Conservation (phyloP, 208 protist species). For the Acanthamoeba healyi region DNA sequence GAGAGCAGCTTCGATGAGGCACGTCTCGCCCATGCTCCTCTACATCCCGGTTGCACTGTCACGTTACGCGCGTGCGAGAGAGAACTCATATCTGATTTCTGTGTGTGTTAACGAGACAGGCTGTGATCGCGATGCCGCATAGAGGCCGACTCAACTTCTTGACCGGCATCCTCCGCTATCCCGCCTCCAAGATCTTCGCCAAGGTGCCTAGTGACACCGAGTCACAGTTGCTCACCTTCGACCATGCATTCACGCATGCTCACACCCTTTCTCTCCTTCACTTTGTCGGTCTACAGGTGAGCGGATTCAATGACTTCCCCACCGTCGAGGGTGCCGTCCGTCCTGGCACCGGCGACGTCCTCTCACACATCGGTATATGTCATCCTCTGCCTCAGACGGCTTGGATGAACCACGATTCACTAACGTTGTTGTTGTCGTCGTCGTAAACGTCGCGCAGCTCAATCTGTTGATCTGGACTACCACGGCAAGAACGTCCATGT, state of each 20-base stretch:
- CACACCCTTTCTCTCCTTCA: no score
- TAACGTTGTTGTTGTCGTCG: neutral
- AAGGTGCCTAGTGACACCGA: no score
- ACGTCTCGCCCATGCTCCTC: no score
- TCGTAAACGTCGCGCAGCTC: slow-evolving; percentile 34
- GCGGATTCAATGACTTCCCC: slow-evolving; percentile 73
- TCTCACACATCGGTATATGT: slow-evolving; percentile 83
- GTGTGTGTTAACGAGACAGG: slow-evolving; percentile 46
- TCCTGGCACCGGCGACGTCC: slow-evolving; percentile 84
- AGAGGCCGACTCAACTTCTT: slow-evolving; percentile 85
- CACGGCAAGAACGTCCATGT: slow-evolving; percentile 76
- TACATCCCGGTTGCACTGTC: no score
- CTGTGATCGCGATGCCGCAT: slow-evolving; percentile 85
- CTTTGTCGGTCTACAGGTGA: no score
- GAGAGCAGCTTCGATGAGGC: slow-evolving; percentile 17
- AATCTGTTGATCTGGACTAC: slow-evolving; percentile 74
- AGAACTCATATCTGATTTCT: neutral
- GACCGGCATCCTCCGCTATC: slow-evolving; percentile 12
- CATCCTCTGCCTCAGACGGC: neutral
- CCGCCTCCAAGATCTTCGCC: slow-evolving; percentile 53
- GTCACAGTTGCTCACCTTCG: no score
- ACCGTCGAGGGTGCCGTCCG: slow-evolving; percentile 14
- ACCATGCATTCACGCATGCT: no score
- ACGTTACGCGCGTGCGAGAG: no score
- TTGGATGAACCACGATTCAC: neutral